Evolutionary conservation across 805 yeast genomes (phyloP).

Genomic region (Ogataea neopini): DNA sequence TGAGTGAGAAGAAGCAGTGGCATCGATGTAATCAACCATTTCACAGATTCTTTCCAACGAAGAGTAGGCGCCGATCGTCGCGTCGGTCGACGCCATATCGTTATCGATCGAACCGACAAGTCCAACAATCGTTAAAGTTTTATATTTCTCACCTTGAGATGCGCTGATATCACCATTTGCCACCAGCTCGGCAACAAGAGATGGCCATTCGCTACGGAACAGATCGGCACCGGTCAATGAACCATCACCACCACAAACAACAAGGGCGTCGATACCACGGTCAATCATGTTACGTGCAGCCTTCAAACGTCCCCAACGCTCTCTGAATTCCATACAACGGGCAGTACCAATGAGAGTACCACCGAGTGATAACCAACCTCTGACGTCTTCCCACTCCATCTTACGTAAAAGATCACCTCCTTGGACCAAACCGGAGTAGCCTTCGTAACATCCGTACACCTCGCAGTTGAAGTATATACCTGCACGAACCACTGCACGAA

Average conservation of each 20-base stretch:
- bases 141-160: conserved; percentile 61
- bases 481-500: conserved; percentile 91
- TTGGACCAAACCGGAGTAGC: conserved; percentile 87
- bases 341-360: conserved; percentile 98
- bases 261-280: conserved; percentile 89
- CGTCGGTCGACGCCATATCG: conserved; percentile 96
- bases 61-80: conserved; percentile 95
- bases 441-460: conserved; percentile 89
- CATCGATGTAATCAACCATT: conserved; percentile 94
- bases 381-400: conserved; percentile 91
- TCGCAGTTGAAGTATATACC: conserved; percentile 88
- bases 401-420: conserved; percentile 79
- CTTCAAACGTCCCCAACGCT: conserved; percentile 77
- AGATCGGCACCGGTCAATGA: conserved; percentile 96
- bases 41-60: conserved; percentile 91
- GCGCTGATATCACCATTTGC: conserved; percentile 54
- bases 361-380: conserved; percentile 90
- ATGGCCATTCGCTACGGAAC: conserved; percentile 94
- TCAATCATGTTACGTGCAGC: conserved; percentile 84
- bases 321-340: conserved; percentile 81
- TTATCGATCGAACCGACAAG: conserved; percentile 96
- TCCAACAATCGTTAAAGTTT: conserved; percentile 84
- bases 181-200: conserved; percentile 71
- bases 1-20: conserved; percentile 95
- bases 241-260: conserved; percentile 99